phyloP scores from a whole-genome alignment of 2,329 filamentous ascomycete species.

The Dactylonectria estremocensis region DNA sequence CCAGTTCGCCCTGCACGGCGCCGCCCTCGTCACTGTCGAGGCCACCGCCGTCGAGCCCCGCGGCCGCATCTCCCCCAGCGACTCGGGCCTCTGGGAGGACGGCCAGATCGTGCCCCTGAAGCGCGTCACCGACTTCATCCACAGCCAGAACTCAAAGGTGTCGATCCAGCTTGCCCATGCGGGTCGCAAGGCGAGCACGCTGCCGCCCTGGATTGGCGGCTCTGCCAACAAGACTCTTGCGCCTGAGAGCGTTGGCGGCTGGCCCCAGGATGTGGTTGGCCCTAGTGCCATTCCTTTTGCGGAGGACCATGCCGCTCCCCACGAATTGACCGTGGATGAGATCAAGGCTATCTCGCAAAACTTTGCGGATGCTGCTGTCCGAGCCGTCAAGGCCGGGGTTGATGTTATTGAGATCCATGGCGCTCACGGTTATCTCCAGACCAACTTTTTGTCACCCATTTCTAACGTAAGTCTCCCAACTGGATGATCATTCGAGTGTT shows the following conservation, averaged over 20 bases:
- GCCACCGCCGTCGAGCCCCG: slow-evolving; percentile 82
- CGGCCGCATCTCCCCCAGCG: slow-evolving; percentile 87
- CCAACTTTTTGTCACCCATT: slow-evolving; percentile 74
- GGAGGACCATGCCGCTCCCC: slow-evolving; percentile 72
- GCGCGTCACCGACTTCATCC: slow-evolving; percentile 82
- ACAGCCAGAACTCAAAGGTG: slow-evolving; percentile 82
- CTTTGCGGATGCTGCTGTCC: slow-evolving; percentile 71
- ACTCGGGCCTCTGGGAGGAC: slow-evolving; percentile 87
- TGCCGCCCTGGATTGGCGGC: slow-evolving; percentile 74
- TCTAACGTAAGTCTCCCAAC: slow-evolving; percentile 63
- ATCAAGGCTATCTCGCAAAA: slow-evolving; percentile 76
- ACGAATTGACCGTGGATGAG: slow-evolving; percentile 77
- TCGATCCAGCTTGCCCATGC: slow-evolving; percentile 88
- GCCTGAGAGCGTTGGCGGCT: slow-evolving; percentile 66
- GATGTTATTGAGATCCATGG: slow-evolving; percentile 81
- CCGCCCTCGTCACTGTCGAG: slow-evolving; percentile 82
- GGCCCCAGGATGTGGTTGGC: slow-evolving; percentile 69
- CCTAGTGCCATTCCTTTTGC: slow-evolving; percentile 72
- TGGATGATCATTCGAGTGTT: too few species aligned
- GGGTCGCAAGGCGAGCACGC: slow-evolving; percentile 76
- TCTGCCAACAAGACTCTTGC: slow-evolving; percentile 68
- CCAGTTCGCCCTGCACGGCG: slow-evolving; percentile 82
- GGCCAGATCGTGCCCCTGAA: slow-evolving; percentile 82
- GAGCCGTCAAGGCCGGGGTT: slow-evolving; percentile 78
- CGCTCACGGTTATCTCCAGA: slow-evolving; percentile 78